Evolutionary conservation across 2,329 filamentous ascomycete genomes (phyloP), one percentile per base, ranked within the genome.

Genomic region (Trichoderma citrinoviride): DNA sequence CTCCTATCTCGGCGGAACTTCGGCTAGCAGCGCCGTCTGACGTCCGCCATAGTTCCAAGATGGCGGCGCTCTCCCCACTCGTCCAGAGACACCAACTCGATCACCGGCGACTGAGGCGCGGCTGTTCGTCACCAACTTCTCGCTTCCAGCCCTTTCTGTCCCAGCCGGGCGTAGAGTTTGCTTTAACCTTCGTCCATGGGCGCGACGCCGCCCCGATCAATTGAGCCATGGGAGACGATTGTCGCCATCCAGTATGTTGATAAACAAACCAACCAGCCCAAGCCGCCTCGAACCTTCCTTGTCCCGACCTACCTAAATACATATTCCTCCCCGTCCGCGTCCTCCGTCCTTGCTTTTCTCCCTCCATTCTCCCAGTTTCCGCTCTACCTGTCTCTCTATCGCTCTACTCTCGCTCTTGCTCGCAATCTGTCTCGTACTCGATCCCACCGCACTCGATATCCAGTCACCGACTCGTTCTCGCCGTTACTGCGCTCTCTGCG

Each of bases 151-250:
- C 44, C 63, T 64, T 67, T 40, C 27, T 52, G 67, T 65, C 67
- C 33, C 71, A 67, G 67, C 64, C 43, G 66, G 65, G 37, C 64
- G 33, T 68, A 57, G 33, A 44, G 46, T 50, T 21, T 49, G 15
- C 23, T 46, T 23, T 65, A 17, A 55, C 43, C 25, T 68, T 72
- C 68, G 73, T 77, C 75, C 75, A 82, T 82, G 79, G 77, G 78
- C 76, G 76, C 74, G 73, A 72, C 65, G 71, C 74, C 76, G 76
- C 75, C 76, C 73, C 73, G 69, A 73, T 75, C 73, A 74, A 77
- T 79, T 77, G 76, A 81, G 77, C 76, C 77, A 83, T 83, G 81
- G 81, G 79, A 78, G 75, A 78, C 74, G 76, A 73, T 75, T 75
- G 74, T 73, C 72, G 77, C 74, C 76, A 73, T 74, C 75, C 78